A percentile compares a stretch with the other conserved stretches of the same genome.
These are phyloP conservation scores for Apiotrichum porosum DNA, from an alignment of 1,284 basidiomycete genomes.

Conservation along the genomic window DNA sequence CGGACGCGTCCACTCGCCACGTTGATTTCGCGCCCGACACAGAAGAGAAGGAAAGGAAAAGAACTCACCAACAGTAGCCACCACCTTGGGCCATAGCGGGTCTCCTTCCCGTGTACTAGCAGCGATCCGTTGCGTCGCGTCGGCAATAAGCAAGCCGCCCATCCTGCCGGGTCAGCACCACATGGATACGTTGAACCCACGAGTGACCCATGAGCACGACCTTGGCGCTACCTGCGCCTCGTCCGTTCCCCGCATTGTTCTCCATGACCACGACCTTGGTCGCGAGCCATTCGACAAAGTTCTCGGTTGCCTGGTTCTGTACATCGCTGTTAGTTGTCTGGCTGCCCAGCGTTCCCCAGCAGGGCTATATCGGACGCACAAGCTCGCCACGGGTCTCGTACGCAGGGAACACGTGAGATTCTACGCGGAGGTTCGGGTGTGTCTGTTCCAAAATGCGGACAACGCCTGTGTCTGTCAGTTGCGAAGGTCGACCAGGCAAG, in stretches of 20 bases:
- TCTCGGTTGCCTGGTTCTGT: slow-evolving; percentile 71
- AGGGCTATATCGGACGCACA: slow-evolving; percentile 58
- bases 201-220: slow-evolving; percentile 89
- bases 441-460: slow-evolving; percentile 62
- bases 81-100: slow-evolving; percentile 45
- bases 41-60: no score
- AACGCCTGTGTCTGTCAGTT: slow-evolving; percentile 54
- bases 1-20: no score
- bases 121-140: slow-evolving; percentile 70
- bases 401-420: slow-evolving; percentile 76
- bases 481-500: no score
- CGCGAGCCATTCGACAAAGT: slow-evolving; percentile 84
- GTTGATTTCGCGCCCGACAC: no score
- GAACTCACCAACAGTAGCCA: slow-evolving; percentile 39
- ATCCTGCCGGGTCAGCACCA: slow-evolving; percentile 55
- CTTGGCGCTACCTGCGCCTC: slow-evolving; percentile 71
- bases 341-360: no score
- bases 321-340: no score
- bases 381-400: slow-evolving; percentile 90
- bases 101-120: slow-evolving; percentile 35
- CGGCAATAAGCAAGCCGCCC: slow-evolving; percentile 82
- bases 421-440: slow-evolving; percentile 54
- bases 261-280: slow-evolving; percentile 72
- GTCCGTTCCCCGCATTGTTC: slow-evolving; percentile 58
- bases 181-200: no score